Evolutionary conservation across 2,329 filamentous ascomycete species (phyloP), one percentile per base, ranked within the genome.

Genomic region (Davidsoniella virescens): DNA sequence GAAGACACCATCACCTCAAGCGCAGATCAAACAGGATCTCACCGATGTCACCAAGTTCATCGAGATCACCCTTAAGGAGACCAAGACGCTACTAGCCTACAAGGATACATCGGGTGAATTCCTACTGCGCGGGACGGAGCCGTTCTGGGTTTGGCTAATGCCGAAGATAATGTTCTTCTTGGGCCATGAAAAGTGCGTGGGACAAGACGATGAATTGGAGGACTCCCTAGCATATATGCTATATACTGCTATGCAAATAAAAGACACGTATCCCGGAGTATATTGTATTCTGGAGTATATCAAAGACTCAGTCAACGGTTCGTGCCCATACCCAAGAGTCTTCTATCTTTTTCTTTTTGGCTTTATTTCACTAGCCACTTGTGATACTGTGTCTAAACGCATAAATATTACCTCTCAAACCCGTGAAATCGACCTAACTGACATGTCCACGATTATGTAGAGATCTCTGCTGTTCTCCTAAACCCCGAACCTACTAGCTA

Each of bases 41-140:
- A 64, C 71, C 43, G 79, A 85, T 57, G 78, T 77, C 1, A 64
- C 75, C 36, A 82, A 87, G 59, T 87, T 94, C 48, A 71, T 95
- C 42, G 74, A 75, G 52, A 73, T 83, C 47, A 84, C 84, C 2
- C 73, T 94, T 55, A 73, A 78, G 55, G 84, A 87, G 59, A 84
- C 82, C 6, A 87, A 84, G 2, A 67, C 71, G 37, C 74, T 87
- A n/a, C 67, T 90, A 25, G 65, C 72, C 17, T 70, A 68, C 52
- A 63, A 61, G 25, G 63, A 67, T 9, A 60, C 65, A 17, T 58
- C 59, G 2, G 64, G 64, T 41, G 61, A 63, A 3, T 69, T 71
- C 43, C 61, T 78, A 50, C 70, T 71, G 47, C 67, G 75, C 39
- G 74, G 78, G 14, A 64, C 64, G 38, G 78, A 80, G 54, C 72